Base-by-base conservation (phyloP, 768 basidiomycete species). In the Agaricus bisporus region DNA sequence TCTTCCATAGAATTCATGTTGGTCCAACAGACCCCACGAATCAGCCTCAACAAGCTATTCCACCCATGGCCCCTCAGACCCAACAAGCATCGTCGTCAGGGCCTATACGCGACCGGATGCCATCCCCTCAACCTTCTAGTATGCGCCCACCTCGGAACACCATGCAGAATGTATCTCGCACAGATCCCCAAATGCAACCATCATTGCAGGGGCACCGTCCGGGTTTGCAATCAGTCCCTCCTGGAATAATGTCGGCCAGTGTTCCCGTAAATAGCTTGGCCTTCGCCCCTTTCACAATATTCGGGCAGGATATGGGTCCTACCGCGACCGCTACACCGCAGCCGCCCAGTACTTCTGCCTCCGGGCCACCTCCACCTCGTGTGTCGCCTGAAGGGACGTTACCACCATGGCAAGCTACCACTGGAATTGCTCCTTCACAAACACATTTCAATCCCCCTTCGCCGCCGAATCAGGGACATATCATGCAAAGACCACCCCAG, bases 381-480 rank as follows among this genome's bases (percentile, higher is more conserved):
- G 72, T 69, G 41, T 73, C 69, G 56, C 58, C 54, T 17, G 52
- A 54, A 47, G 45, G 28, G 12, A 45, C 45, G 7, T 75, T 80
- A 7, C 77, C 81, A 55, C 72, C 82, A 15, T 87, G 87, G 85
- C 84, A 85, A 60, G 73, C 76, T 6, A 67, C 82, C 4, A 75
- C 72, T 41, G 76, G 74, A 20, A 83, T 88, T 38, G 77, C 81
- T 0, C 84, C 86, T 6, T 78, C 83, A 49, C 85, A 86, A 59
- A 79, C 83, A 0, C 86, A 82, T 59, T 65, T 81, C 4, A 72
- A 73, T 53, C 70, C 76, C 11, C 44, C 44, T 22, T 26, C n/a
- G 0, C 73, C 72, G 26, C 50, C 50, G 18, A 51, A 42, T 25
- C 73, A 72, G 6, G 73, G 71, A 5, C 73, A 71, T 28, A 73